phyloP scores from a whole-genome alignment of 371 early-diverging fungal genomes.

The Mortierella polycephala region DNA sequence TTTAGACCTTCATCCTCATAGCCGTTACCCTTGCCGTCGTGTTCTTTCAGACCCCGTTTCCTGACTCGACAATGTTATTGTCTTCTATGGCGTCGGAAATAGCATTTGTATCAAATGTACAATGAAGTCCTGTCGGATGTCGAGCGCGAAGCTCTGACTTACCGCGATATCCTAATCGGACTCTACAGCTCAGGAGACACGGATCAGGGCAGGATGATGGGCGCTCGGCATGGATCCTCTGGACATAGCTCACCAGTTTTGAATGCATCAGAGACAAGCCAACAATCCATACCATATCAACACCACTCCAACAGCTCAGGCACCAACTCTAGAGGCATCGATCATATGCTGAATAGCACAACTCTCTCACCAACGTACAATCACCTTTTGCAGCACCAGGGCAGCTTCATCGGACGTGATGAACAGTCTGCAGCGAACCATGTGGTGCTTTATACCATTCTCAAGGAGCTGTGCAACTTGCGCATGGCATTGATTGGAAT shows the following conservation, averaged over 20 bases:
- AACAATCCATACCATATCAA: slow-evolving; percentile 21
- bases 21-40: background rate
- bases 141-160: slow-evolving; percentile 25
- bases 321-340: background rate
- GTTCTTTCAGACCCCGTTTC: background rate
- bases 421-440: slow-evolving; percentile 41
- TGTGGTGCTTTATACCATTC: slow-evolving; percentile 40
- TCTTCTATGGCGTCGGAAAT: background rate
- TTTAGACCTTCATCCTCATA: background rate
- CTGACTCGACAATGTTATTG: background rate
- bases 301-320: slow-evolving; percentile 8
- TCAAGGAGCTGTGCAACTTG: slow-evolving; percentile 39
- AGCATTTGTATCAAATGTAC: slow-evolving; percentile 42
- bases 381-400: slow-evolving; percentile 2
- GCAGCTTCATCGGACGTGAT: slow-evolving; percentile 23
- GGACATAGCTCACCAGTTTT: slow-evolving; percentile 31
- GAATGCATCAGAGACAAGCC: slow-evolving; percentile 27
- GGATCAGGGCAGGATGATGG: slow-evolving; percentile 3
- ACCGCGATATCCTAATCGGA: slow-evolving; percentile 21
- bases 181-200: slow-evolving; percentile 1
- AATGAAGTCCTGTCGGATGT: slow-evolving; percentile 29
- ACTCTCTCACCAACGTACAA: slow-evolving; percentile 7
- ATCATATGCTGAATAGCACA: slow-evolving; percentile 4
- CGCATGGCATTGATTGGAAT: slow-evolving; percentile 33
- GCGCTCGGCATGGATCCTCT: slow-evolving; percentile 13